Evolutionary conservation across 73 alveolate species (phyloP), one percentile per base, ranked within the genome.

Genomic region (Blepharisma stoltei): DNA sequence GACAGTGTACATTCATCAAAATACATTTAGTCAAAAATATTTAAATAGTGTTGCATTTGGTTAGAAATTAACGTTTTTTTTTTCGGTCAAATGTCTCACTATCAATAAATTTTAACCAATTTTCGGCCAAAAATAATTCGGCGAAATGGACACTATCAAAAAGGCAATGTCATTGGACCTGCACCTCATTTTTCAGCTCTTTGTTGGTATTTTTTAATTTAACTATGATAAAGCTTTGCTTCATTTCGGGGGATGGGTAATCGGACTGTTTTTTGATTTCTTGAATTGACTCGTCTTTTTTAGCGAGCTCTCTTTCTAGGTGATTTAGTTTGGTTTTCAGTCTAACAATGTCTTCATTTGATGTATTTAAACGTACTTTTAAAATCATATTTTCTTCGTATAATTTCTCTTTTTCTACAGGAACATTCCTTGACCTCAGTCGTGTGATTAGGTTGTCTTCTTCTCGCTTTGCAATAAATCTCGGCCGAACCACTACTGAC

Each of bases 21-120:
- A n/a, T n/a, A n/a, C n/a, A n/a, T n/a, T n/a, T 75, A 75, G 82
- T 53, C 54, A 75, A 75, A 75, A 75, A 25, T 75, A 75, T 53
- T n/a, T n/a, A n/a, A n/a, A n/a, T n/a, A n/a, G n/a, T n/a, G n/a
- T n/a, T n/a, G n/a, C n/a, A n/a, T n/a, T n/a, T n/a, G n/a, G n/a
- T n/a, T n/a, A n/a, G n/a, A n/a, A n/a, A n/a, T n/a, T n/a, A n/a
- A n/a, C n/a, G n/a, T n/a, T n/a, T n/a, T n/a, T n/a, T n/a, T n/a
- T n/a, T n/a, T n/a, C n/a, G n/a, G n/a, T n/a, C n/a, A n/a, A n/a
- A n/a, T n/a, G n/a, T n/a, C n/a, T n/a, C n/a, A n/a, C n/a, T n/a
- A n/a, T n/a, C n/a, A n/a, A n/a, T n/a, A n/a, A n/a, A n/a, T n/a
- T n/a, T n/a, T n/a, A n/a, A n/a, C n/a, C n/a, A n/a, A n/a, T n/a